Base-by-base conservation (phyloP, 108 stramenopile genomes). In the Pseudonitzschia delicatissima region DNA sequence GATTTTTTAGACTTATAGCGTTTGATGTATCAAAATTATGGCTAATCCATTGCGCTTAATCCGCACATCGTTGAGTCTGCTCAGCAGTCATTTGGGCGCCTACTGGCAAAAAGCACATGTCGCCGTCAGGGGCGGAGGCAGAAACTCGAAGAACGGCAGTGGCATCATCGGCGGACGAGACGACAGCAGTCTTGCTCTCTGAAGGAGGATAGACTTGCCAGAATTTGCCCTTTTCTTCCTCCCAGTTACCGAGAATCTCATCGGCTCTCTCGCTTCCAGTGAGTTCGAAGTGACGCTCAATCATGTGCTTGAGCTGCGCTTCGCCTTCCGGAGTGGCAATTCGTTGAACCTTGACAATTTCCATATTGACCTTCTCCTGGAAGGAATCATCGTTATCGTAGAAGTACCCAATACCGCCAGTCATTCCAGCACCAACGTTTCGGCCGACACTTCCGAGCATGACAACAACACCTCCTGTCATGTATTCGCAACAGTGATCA, bases 401-500 rank as follows among this genome's bases (percentile, higher is more conserved):
- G 68, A 97, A 82, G 76, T 94, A 98, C 20, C 92, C 96, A 62
- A 92, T 77, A 27, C 97, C 97, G 34, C 96, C 96, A 42, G 91
- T 94, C 96, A 97, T 96, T 37, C 97, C 97, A 20, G 97, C 96
- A 52, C 96, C 96, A 66, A 96, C 91, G 74, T 98, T 98, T 69
- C 95, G 77, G 39, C 97, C 97, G 20, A 93, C 94, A 57, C 79
- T 74, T 35, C 97, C 97, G 37, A 97, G 90, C 44, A 87, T 82
- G 20, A 96, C 94, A 28, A 94, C 94, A 45, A 89, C 89, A 57
- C 96, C 96, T 29, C 94, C 95, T 44, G 97, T 98, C 97, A 98
- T 98, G 86, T 98, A 98, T 77, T 98, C 97, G 68, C 93, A 95
- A 64, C 93, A 92, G 68, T 98, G 97, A 68, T 96, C 96, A 53